Evolutionary conservation across 2,329 filamentous ascomycete genomes (phyloP), one percentile per base, ranked within the genome.

Genomic region (Fusarium sp.): DNA sequence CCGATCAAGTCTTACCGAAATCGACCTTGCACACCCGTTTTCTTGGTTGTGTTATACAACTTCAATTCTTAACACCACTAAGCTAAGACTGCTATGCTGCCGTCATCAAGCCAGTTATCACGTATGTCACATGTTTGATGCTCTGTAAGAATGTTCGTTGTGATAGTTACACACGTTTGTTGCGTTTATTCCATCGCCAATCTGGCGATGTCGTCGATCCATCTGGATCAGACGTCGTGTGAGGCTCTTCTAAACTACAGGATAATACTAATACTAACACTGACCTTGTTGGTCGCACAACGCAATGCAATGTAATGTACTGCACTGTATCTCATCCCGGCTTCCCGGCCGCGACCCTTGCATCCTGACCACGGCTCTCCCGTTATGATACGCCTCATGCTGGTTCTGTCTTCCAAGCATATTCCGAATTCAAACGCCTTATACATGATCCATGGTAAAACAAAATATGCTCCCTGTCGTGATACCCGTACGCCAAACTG

Each of bases 391-490:
- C 67, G 57, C 44, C 53, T n/a, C 30, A 59, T 70, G 67, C 63
- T 68, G 37, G 67, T 69, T 39, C 67, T 71, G 63, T 71, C 44
- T 58, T 61, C 67, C 63, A 65, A 70, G 63, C 63, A 71, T 56
- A 59, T 44, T 28, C 39, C 58, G 34, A 43, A 34, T 57, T 13
- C 14, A 37, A 51, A 67, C 53, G 58, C 66, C 66, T 26, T 51
- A 12, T 49, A 45, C 53, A 53, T 54, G 7, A 30, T 41, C 58
- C 57, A 37, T 58, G 19, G 44, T 46, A 51, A 44, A 46, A 31
- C 37, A 42, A 25, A 44, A 62, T 51, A 62, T 42, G 50, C 41
- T 56, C 56, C 51, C n/a, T 43, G 65, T 31, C 52, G 19, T 63
- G 44, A 52, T 46, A 48, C 34, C 56, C 41, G 41, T 59, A 52